Base-by-base conservation (phyloP, 1,284 basidiomycete species). In the Wallemia hederae region DNA sequence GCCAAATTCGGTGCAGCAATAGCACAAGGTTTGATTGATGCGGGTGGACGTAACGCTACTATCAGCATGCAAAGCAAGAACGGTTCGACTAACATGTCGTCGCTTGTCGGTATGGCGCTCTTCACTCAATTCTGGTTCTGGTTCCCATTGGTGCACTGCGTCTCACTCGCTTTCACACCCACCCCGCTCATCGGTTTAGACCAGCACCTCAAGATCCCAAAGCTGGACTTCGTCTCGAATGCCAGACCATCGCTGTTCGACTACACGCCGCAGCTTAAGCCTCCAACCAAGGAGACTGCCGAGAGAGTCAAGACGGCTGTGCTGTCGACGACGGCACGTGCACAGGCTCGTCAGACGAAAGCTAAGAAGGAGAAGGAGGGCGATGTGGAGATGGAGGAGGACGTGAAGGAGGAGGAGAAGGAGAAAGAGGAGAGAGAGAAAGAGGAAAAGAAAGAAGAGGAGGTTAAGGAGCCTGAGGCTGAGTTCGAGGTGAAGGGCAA, bases 51-150 rank as follows among this genome's bases (percentile, higher is more conserved):
- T 59, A 97, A 97, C 69, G 85, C 85, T 62, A 94, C 88, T 9
- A 88, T 97, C 67, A 88, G 81, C 66, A 74, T 96, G 61, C 83
- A 89, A 69, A 92, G 86, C 67, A 80, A 85, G 63, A 87, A 86
- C 2, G 91, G 91, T 2, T 90, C 83, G 64, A 78, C 77, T 65
- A 90, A 94, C 70, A 90, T 88, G 66, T 85, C 79, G 61, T 87
- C 90, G 1, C 86, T 96, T 63, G 87, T 96, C 39, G 91, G 91
- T 27, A 90, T 96, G 85, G 81, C 83, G 19, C 72, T 97, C 67
- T 97, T 97, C 74, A 87, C 84, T 67, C 91, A 97, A 70, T 96
- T 96, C 73, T 97, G 91, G 91, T 96, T 96, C 70, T 97, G 91
- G 91, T 97, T 90, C 72, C 91, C 91, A 31, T 74, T 96, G 27